phyloP scores from a whole-genome alignment of 1,284 basidiomycete species.

The Amylostereum areolatum region DNA sequence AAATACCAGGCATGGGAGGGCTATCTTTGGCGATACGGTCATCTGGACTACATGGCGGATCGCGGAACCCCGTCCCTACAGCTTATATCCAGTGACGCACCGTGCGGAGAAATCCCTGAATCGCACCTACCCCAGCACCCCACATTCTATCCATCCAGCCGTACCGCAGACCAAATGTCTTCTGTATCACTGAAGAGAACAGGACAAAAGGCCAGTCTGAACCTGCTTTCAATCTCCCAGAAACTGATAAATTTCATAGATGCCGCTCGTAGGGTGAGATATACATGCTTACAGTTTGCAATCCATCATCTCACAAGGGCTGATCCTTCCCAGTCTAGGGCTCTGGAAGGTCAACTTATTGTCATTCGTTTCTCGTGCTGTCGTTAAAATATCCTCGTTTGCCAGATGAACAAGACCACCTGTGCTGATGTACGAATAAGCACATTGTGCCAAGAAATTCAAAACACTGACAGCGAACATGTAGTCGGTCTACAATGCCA shows the following conservation, averaged over 20 bases:
- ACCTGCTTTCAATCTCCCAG: conserved; percentile 2
- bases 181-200: conserved; percentile 52
- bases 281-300: conserved; percentile 3
- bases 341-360: conserved; percentile 60
- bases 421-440: conserved; percentile 56
- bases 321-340: conserved; percentile 45
- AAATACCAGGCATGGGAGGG: too few relatives aligned
- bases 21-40: too few relatives aligned
- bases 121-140: too few relatives aligned
- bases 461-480: too few relatives aligned
- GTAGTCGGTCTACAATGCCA: conserved; percentile 62
- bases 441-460: too few relatives aligned
- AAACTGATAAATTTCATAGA: conserved; percentile 29
- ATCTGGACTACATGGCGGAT: too few relatives aligned
- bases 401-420: conserved; percentile 47
- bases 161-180: conserved; percentile 31
- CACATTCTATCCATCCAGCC: conserved; percentile 8
- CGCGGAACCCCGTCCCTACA: too few relatives aligned
- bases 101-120: too few relatives aligned
- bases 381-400: conserved; percentile 6
- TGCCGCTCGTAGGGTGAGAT: conserved; percentile 56
- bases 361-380: not conserved
- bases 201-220: conserved; percentile 43
- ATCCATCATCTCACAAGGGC: conserved; percentile 1
- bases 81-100: too few relatives aligned